Conservation (phyloP, 2,329 filamentous ascomycete genomes). For the Neonectria magnoliae region DNA sequence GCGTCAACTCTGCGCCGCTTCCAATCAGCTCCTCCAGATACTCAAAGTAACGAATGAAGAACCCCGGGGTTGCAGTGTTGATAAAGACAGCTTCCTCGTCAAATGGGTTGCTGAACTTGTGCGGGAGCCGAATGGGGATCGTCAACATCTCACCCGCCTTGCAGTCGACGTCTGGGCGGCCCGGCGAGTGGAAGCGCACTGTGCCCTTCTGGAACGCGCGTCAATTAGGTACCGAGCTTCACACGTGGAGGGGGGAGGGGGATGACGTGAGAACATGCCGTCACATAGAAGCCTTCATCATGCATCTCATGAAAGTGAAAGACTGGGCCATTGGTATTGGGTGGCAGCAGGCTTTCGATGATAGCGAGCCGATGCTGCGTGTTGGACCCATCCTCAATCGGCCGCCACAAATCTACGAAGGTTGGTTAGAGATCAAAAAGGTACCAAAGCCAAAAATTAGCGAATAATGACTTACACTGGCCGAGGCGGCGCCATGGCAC, state of each 20-base stretch:
- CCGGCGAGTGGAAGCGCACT: constrained; percentile 34
- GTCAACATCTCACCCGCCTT: constrained; percentile 36
- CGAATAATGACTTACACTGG: constrained; percentile 26
- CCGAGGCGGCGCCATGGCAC: constrained; percentile 36
- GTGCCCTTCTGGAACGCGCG: constrained; percentile 28
- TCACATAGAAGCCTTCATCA: constrained; percentile 36
- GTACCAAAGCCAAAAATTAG: no score
- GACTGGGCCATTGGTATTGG: constrained; percentile 30
- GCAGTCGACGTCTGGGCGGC: constrained; percentile 32
- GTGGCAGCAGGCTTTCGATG: constrained; percentile 33
- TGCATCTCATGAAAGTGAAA: constrained; percentile 40
- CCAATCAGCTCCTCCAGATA: constrained; percentile 33
- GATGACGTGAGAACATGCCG: constrained; percentile 6
- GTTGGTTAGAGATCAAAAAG: background rate
- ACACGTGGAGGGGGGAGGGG: background rate
- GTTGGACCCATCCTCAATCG: constrained; percentile 35
- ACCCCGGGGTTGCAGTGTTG: constrained; percentile 35
- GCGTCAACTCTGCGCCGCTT: constrained; percentile 29
- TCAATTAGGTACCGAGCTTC: background rate
- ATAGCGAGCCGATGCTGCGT: constrained; percentile 33
- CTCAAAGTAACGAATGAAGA: constrained; percentile 39
- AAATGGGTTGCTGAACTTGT: constrained; percentile 41
- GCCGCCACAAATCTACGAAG: constrained; percentile 31
- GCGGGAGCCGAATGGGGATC: constrained; percentile 36
- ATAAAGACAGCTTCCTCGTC: constrained; percentile 38